Base-by-base conservation (phyloP, 2,329 filamentous ascomycete genomes). In the Pseudogymnoascus sp. region DNA sequence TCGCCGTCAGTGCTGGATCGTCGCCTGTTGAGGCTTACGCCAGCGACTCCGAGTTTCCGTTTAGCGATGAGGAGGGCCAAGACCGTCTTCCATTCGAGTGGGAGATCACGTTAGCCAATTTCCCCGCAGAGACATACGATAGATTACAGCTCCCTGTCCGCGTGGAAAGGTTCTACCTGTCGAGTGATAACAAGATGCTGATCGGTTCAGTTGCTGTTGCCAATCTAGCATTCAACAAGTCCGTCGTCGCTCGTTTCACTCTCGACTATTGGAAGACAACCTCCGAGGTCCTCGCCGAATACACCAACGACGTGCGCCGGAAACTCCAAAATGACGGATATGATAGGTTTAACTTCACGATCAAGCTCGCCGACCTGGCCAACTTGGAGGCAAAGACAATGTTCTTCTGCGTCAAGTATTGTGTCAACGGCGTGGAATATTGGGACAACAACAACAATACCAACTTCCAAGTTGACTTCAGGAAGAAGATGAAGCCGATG, bases 261-360 rank as follows among this genome's bases (percentile, higher is more conserved):
- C 83, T 97, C 56, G 94, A 99, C 75, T 94, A 96, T 77, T 99
- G 94, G 94, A 96, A 96, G 81, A 99, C 94, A 0, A 95, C 92
- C 0, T 99, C 94, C 0, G 94, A 99, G 73, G 89, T 97, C 1
- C 82, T 83, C 38, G 93, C 91, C n/a, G 92, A 97, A 70, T 99
- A 85, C 77, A 88, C 87, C 73, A 84, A 90, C 66, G 90, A 94
- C 76, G 83, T 93, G 53, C 84, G 86, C 47, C 84, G 85, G 28
- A 84, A 84, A 68, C 84, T 88, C 44, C 79, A 78, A 3, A 78
- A 84, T 21, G 81, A 88, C 69, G 86, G 88, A 59, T 88, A 88
- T 69, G 94, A 99, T 74, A 85, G 91, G 40, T 99, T 99, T 78
- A 90, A 87, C 72, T 99, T 99, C 77, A 91, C 86, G 75, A 95